These are phyloP conservation scores for Fusarium duplospermum DNA, from an alignment of 2,329 filamentous ascomycete genomes.

Conservation along the genomic window DNA sequence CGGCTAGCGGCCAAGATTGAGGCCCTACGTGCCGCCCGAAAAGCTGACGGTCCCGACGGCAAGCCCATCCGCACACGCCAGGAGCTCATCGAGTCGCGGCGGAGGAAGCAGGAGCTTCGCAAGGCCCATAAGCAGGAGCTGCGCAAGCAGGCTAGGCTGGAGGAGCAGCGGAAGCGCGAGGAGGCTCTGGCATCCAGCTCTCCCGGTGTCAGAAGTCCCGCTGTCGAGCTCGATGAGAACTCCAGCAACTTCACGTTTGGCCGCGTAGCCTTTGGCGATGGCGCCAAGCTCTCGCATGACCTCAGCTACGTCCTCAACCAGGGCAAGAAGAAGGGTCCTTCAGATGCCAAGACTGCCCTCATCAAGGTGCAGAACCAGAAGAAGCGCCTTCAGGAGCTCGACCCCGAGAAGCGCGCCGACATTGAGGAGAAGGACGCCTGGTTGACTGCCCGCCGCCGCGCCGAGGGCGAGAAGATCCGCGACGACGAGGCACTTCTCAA, in stretches of 20 bases:
- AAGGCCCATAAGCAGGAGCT: conserved; percentile 91
- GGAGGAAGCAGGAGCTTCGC: conserved; percentile 87
- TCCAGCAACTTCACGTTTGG: conserved; percentile 86
- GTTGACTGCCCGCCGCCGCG: conserved; percentile 89
- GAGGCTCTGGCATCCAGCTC: conserved; percentile 73
- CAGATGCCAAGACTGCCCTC: conserved; percentile 88
- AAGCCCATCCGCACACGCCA: conserved; percentile 83
- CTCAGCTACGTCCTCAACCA: conserved; percentile 67
- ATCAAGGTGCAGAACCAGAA: conserved; percentile 88
- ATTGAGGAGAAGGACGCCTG: conserved; percentile 94
- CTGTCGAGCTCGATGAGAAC: conserved; percentile 62
- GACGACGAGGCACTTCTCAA: conserved; percentile 90
- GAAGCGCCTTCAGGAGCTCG: conserved; percentile 79
- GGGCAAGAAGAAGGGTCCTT: conserved; percentile 81
- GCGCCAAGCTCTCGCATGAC: conserved; percentile 80
- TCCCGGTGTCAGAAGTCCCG: conserved; percentile 68
- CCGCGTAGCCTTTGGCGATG: conserved; percentile 90
- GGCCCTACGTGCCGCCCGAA: conserved; percentile 84
- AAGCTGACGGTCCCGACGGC: conserved; percentile 86
- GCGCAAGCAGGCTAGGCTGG: conserved; percentile 79
- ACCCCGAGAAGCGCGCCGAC: conserved; percentile 83
- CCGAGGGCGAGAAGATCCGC: conserved; percentile 88
- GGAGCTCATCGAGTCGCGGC: conserved; percentile 89
- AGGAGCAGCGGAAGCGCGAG: conserved; percentile 77
- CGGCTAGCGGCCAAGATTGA: conserved; percentile 87